Conservation (phyloP, 192 early-diverging fungal genomes). For the Lobosporangium transversale region DNA sequence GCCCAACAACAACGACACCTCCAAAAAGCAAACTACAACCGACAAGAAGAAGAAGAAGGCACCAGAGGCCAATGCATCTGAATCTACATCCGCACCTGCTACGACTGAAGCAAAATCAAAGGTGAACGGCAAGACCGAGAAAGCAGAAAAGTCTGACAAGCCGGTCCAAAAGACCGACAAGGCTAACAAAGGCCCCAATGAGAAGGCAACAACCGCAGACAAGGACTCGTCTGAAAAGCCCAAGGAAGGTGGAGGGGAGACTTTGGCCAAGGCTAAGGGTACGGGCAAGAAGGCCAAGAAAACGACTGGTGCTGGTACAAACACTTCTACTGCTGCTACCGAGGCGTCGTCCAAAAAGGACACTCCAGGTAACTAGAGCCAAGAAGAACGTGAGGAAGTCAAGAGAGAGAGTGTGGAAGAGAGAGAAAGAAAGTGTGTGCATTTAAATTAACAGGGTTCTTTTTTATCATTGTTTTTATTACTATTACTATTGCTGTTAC, state of each 20-base stretch:
- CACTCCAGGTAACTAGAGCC: conserved; percentile 10
- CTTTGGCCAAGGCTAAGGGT: neutral
- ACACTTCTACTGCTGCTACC: neutral
- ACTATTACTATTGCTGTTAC: too few species aligned
- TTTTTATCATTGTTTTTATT: too few species aligned
- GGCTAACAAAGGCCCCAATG: neutral
- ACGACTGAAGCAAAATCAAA: neutral
- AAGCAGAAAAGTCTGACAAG: conserved; percentile 5
- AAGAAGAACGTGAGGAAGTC: neutral
- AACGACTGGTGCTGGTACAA: too few species aligned
- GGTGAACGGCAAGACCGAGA: neutral
- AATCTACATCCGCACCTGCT: neutral
- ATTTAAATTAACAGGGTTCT: neutral
- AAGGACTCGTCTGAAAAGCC: neutral
- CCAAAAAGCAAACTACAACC: neutral
- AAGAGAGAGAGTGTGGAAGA: neutral
- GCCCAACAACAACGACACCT: neutral
- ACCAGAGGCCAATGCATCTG: neutral
- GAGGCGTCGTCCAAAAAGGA: conserved; percentile 13
- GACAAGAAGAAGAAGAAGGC: conserved; percentile 10
- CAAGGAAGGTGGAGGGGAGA: neutral
- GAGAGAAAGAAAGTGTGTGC: neutral
- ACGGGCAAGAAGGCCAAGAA: conserved; percentile 14
- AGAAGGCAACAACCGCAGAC: neutral
- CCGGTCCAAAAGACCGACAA: neutral